Base-by-base conservation (phyloP, 495 filamentous ascomycete species). In the Penicillium psychrofluorescens region DNA sequence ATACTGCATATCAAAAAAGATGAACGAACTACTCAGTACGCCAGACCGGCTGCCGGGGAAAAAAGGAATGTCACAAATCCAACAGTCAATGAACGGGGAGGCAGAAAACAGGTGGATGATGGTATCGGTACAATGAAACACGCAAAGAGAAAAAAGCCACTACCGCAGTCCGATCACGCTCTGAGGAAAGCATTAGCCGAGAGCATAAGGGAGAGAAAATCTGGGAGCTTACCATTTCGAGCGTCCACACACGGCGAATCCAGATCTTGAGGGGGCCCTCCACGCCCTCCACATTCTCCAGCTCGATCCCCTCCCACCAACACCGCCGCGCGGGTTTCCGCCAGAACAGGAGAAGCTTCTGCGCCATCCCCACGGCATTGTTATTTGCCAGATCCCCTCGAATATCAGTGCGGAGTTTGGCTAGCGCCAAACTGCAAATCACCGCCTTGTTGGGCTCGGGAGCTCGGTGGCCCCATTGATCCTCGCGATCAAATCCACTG, bases 221-320 rank as follows among this genome's bases (percentile, higher is more conserved):
- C 2, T 8, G 15, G 11, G 22, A 11, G 53, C 76, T 59, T 66
- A 86, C 83, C 92, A 99, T 99, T 78, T 99, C 92, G 44, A 99
- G 72, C 46, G 92, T 99, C 92, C 92, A 99, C 46, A 99, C 92
- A 55, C 92, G 74, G 46, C 92, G 76, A 55, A 97, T 95, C 92
- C 92, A 99, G 47, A 97, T 88, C 65, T 97, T 99, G 56, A 99
- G 70, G 53, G 82, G 86, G 27, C 92, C 94, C 31, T 95, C 82
- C 11, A 96, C 79, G 9, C 92, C 92, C 38, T 95, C 94, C 11
- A 99, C 86, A 43, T 84, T 67, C 12, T 88, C 78, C 14, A 99
- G 72, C 56, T 96, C 91, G n/a, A 96, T 84, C 8, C 92, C 94
- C 61, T 97, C 92, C 92, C 92, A 99, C 92, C 92, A 99, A 71